Conservation (phyloP, 2,329 filamentous ascomycete species). For the Neonectria faginata region DNA sequence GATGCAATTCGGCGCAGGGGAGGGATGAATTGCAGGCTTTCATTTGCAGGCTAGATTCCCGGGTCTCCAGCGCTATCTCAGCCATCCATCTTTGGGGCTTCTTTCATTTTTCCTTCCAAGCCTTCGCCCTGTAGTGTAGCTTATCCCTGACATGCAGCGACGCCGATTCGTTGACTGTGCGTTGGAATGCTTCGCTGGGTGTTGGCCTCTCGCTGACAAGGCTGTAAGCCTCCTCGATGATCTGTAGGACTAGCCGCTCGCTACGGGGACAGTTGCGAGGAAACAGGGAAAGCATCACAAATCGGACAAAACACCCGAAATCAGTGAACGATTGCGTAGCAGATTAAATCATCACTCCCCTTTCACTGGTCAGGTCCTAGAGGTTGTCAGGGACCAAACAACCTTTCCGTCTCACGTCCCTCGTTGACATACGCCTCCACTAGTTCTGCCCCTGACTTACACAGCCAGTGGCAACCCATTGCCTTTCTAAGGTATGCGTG, state of each 20-base stretch:
- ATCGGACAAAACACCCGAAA: not conserved
- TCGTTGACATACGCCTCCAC: not conserved
- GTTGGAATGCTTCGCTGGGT: not conserved
- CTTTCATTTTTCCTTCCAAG: not conserved
- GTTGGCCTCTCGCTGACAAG: not conserved
- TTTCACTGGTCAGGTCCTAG: not conserved
- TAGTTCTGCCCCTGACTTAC: not conserved
- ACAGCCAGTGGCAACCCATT: not conserved
- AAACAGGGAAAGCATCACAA: slow-evolving; percentile 14
- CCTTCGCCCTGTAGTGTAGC: not conserved
- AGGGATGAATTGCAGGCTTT: not conserved
- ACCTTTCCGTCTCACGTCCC: not conserved
- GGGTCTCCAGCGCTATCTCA: not conserved
- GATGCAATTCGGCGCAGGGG: slow-evolving; percentile 1
- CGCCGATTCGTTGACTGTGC: not conserved
- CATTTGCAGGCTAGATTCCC: not conserved
- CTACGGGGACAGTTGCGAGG: not conserved
- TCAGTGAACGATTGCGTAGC: slow-evolving; percentile 6
- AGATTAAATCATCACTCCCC: not conserved
- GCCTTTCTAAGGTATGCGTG: not conserved
- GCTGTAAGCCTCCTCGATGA: not conserved
- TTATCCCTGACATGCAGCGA: not conserved
- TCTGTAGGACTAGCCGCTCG: not conserved
- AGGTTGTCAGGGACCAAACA: not conserved
- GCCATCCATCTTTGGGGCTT: not conserved